A percentile compares a stretch with the other conserved stretches of the same genome.
Conservation (phyloP, 306 rosid genomes). For the Sesbania bispinosa region DNA sequence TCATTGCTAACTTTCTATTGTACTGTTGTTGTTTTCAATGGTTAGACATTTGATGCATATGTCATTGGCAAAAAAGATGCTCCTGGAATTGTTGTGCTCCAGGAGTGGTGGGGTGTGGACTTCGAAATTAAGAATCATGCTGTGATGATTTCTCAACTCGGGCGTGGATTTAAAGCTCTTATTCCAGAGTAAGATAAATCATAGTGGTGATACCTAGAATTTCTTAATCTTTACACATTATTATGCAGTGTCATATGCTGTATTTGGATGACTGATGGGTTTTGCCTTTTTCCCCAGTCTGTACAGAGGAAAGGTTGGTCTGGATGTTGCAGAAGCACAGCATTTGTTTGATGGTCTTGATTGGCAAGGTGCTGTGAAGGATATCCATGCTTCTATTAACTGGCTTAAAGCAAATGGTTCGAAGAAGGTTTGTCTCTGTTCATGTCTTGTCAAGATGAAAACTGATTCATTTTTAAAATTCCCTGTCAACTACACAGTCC, state of each 20-base stretch:
- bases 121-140: constrained; percentile 86
- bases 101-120: constrained; percentile 98
- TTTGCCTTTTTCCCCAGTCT: constrained; percentile 38
- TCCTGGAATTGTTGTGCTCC: constrained; percentile 89
- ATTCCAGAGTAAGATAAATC: constrained; percentile 77
- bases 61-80: constrained; percentile 75
- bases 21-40: constrained; percentile 10
- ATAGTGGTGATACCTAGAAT: not conserved
- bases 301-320: constrained; percentile 85
- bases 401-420: constrained; percentile 97
- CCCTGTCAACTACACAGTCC: not conserved
- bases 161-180: constrained; percentile 80
- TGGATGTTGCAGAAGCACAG: constrained; percentile 92
- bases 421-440: constrained; percentile 58
- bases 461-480: not conserved
- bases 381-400: constrained; percentile 72
- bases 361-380: constrained; percentile 97
- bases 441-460: not conserved
- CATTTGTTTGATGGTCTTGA: constrained; percentile 87
- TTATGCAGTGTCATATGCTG: not conserved
- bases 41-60: constrained; percentile 76
- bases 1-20: constrained; percentile 8
- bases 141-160: constrained; percentile 68
- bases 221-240: not conserved
- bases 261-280: constrained; percentile 6